Evolutionary conservation across 73 alveolate genomes (phyloP).

Genomic region (Loxodes magnus): DNA sequence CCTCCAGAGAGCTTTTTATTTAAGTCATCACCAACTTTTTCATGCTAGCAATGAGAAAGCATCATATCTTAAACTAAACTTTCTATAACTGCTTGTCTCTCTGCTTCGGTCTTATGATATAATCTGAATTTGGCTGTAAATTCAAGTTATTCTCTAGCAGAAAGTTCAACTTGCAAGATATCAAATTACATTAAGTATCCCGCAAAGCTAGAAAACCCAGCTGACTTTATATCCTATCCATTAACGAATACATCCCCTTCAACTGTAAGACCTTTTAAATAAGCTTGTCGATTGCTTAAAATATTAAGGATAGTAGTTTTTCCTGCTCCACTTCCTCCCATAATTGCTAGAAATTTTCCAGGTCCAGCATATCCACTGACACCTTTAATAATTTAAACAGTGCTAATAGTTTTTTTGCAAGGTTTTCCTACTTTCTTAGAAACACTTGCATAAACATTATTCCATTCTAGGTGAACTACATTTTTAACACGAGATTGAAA

Average conservation of each 20-base stretch:
- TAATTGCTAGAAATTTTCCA: background rate
- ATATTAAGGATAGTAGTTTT: background rate
- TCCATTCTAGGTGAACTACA: too few species aligned
- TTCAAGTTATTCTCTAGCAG: background rate
- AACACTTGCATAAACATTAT: too few species aligned
- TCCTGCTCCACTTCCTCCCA: background rate
- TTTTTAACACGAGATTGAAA: too few species aligned
- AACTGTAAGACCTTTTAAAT: background rate
- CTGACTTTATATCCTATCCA: background rate
- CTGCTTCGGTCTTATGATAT: background rate
- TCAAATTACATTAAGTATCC: background rate
- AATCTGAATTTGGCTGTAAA: background rate
- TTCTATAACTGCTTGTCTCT: background rate
- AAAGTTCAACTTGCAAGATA: background rate
- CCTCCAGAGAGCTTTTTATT: conserved; percentile 10
- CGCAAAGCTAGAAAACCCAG: background rate
- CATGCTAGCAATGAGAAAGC: background rate
- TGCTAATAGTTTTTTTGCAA: too few species aligned
- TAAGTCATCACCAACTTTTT: background rate
- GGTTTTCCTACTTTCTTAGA: too few species aligned
- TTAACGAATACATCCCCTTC: background rate
- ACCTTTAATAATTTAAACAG: background rate
- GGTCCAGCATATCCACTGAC: background rate
- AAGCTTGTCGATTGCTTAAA: background rate
- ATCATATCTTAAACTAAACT: background rate